Conservation (phyloP, 345 rosid genomes). For the Boechera retrofracta region DNA sequence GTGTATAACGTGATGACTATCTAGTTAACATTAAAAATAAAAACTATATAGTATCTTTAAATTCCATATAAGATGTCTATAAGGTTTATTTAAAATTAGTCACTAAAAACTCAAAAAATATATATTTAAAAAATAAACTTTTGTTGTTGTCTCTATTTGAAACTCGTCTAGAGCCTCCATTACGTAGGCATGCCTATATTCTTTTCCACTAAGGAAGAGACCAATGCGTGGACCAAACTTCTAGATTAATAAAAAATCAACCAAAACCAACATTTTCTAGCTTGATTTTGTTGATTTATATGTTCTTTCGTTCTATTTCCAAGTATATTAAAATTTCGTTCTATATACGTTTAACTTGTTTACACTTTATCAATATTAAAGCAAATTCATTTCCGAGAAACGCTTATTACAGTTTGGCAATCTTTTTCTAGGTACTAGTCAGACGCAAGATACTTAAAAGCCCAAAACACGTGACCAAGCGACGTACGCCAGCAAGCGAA, state of each 20-base stretch:
- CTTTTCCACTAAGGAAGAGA: not conserved
- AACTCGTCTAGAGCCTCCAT: constrained; percentile 1
- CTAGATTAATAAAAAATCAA: not conserved
- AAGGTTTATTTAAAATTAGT: not conserved
- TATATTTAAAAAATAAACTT: not conserved
- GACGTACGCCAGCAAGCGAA: not conserved
- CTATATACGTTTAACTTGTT: not conserved
- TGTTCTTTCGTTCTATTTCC: not conserved
- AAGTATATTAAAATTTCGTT: not conserved
- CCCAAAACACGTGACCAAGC: constrained; percentile 15
- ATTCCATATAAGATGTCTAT: no score
- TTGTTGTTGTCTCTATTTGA: not conserved
- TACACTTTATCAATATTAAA: not conserved
- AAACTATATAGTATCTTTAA: no score
- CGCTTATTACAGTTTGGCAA: not conserved
- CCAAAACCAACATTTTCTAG: not conserved
- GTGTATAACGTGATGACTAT: no score
- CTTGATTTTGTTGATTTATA: not conserved
- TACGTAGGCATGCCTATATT: not conserved
- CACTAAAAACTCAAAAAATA: not conserved
- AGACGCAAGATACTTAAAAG: constrained; percentile 12
- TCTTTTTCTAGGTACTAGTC: not conserved
- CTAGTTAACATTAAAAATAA: no score
- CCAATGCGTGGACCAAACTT: not conserved
- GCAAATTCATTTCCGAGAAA: not conserved